Evolutionary conservation across 345 rosid species (phyloP), one percentile per base, ranked within the genome.

Genomic region (Linum trigynum): DNA sequence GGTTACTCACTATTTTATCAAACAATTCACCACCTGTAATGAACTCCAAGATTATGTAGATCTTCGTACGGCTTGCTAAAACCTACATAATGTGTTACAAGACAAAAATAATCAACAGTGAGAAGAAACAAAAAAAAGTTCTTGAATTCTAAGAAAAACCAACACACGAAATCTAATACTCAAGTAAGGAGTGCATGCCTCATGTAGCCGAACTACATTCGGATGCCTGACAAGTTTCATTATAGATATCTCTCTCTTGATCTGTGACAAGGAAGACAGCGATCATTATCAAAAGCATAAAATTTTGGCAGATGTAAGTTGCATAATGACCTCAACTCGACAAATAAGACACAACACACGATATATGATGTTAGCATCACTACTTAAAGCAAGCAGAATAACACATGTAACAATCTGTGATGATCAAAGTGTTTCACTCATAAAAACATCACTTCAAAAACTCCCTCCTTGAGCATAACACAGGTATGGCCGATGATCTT

Each of bases 201-300:
- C 99, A 15, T 90, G 82, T 61, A 94, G 84, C 63, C 96, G 95
- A 72, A 88, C 99, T 63, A 90, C 95, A 11, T 74, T 75, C 73
- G 99, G 99, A 81, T 94, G 99, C 45, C 99, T 83, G 66, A 94
- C 99, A 72, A 94, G 94, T 82, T 90, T 94, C 99, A 94, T 94
- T 12, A 94, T 90, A 36, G 92, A 90, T 78, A 94, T 94, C 90
- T 94, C 99, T 70, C 88, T 82, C 81, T 94, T 94, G 72, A 94
- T 94, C 99, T 92, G 85, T 69, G 61, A 39, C 11, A 45, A 37
- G 36, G 64, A 7, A 23, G n/a, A n/a, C 38, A 11, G 53, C 11
- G 14, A 48, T 15, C 11, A 48, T 48, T 9, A 48, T 12, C 53
- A 48, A 12, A 41, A 41, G 9, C 45, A 41, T 8, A 48, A 48